Evolutionary conservation across 2,329 filamentous ascomycete species (phyloP).

Genomic region (Penicillium nordicum): DNA sequence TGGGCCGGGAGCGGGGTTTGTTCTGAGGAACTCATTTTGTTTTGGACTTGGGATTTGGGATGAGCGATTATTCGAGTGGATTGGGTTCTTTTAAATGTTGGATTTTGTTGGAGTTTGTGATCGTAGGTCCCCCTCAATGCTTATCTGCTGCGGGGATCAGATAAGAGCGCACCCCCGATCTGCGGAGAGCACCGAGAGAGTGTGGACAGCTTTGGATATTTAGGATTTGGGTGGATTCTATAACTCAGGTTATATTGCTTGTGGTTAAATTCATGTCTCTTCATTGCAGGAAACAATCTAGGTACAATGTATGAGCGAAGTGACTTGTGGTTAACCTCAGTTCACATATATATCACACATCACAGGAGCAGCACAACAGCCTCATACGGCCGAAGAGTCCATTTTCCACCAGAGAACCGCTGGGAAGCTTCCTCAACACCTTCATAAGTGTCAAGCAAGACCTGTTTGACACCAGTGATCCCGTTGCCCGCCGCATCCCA

Average conservation of each 20-base stretch:
- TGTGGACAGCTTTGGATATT: background rate
- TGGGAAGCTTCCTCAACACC: slow-evolving; percentile 15
- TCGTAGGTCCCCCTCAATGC: background rate
- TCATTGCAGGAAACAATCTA: background rate
- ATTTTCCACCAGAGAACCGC: slow-evolving; percentile 26
- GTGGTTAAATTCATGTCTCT: background rate
- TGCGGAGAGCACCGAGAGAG: slow-evolving; percentile 13
- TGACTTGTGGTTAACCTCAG: background rate
- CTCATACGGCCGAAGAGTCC: slow-evolving; percentile 35
- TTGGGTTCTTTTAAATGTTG: background rate
- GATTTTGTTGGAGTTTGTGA: background rate
- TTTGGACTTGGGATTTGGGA: background rate
- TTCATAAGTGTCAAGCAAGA: slow-evolving; percentile 35
- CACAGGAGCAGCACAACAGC: slow-evolving; percentile 30
- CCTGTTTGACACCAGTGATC: slow-evolving; percentile 24
- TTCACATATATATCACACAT: slow-evolving; percentile 2
- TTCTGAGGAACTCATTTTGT: slow-evolving; percentile 13
- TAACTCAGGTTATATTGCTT: background rate
- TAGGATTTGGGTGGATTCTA: background rate
- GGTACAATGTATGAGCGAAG: background rate
- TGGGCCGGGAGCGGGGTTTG: slow-evolving; percentile 24
- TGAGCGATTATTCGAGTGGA: background rate
- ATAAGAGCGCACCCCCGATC: slow-evolving; percentile 12
- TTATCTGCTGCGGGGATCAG: slow-evolving; percentile 24
- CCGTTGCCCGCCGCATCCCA: slow-evolving; percentile 34